Evolutionary conservation across 257 asterid genomes (phyloP), one percentile per base, ranked within the genome.

Genomic region (Nicotiana obtusifolia): DNA sequence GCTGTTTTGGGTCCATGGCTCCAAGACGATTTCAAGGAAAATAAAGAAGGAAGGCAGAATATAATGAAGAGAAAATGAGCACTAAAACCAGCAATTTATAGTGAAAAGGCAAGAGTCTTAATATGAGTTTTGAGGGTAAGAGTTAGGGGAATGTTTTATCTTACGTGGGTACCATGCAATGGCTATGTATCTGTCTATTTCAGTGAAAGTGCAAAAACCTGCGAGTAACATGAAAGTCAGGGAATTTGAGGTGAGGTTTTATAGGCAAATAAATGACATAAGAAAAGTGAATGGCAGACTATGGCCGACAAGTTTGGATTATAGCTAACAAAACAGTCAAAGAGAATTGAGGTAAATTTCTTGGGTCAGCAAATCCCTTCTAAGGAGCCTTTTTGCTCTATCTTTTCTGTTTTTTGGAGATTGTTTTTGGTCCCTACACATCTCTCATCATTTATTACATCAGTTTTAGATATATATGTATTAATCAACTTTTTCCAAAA

Each of bases 311-410:
- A 75, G 80, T 75, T 75, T 75, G 80, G 80, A 49, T 26, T 49
- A 15, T 75, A 75, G 80, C 80, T 24, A 75, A 75, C 80, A 75
- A 9, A 75, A 47, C 44, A 75, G 80, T 75, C 80, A 49, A 73
- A 49, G 13, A 0, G 26, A 75, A 47, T 26, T 49, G 10, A 49
- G 49, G 80, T 49, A 75, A 75, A 75, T 14, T 4, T 24, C 24
- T 5, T 47, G 26, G 26, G 10, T 52, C 57, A 52, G 19, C 57
- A 59, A n/a, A 20, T 59, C 28, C 64, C 14, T 59, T 8, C 13
- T 17, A 7, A 59, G 64, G 66, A 22, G 66, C 66, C 62, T 22
- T 71, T 71, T 41, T 41, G 20, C n/a, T 69, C n/a, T 5, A 10
- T 69, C 77, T 13, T 69, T 71, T 44, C 60, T 44, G 35, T 44